These are phyloP conservation scores for Penicillium sp. DNA, from an alignment of 2,329 filamentous ascomycete species.

Conservation along the genomic window DNA sequence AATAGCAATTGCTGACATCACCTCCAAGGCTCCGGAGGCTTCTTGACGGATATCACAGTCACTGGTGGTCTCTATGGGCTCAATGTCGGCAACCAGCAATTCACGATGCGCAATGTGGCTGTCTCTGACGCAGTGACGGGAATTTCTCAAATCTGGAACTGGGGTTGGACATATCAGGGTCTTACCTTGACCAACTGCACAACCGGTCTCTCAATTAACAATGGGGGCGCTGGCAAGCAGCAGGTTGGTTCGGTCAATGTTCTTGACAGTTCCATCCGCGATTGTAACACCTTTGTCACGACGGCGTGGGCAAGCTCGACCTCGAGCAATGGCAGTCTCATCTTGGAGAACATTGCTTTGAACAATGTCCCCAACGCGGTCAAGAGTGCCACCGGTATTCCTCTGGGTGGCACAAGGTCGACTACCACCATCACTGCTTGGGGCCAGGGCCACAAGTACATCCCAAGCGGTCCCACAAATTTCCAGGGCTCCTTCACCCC, in stretches of 20 bases:
- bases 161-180: slow-evolving; percentile 60
- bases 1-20: slow-evolving; percentile 2
- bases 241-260: slow-evolving; percentile 59
- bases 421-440: slow-evolving; percentile 43
- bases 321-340: slow-evolving; percentile 51
- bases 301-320: slow-evolving; percentile 50
- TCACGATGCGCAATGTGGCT: slow-evolving; percentile 59
- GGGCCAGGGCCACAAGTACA: slow-evolving; percentile 50
- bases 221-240: slow-evolving; percentile 45
- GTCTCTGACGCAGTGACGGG: slow-evolving; percentile 56
- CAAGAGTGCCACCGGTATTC: slow-evolving; percentile 39
- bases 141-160: slow-evolving; percentile 61
- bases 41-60: slow-evolving; percentile 62
- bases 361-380: slow-evolving; percentile 53
- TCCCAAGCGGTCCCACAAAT: slow-evolving; percentile 46
- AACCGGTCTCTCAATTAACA: slow-evolving; percentile 55
- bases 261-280: slow-evolving; percentile 57
- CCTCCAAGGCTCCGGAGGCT: slow-evolving; percentile 55
- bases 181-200: slow-evolving; percentile 56
- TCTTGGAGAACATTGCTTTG: slow-evolving; percentile 58
- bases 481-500: slow-evolving; percentile 50
- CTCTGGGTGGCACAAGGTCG: slow-evolving; percentile 41
- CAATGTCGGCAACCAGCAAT: slow-evolving; percentile 66
- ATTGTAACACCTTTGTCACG: slow-evolving; percentile 53
- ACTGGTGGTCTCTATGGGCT: slow-evolving; percentile 62